Evolutionary conservation across 2,329 filamentous ascomycete species (phyloP).

Genomic region (Shiraia sp.): DNA sequence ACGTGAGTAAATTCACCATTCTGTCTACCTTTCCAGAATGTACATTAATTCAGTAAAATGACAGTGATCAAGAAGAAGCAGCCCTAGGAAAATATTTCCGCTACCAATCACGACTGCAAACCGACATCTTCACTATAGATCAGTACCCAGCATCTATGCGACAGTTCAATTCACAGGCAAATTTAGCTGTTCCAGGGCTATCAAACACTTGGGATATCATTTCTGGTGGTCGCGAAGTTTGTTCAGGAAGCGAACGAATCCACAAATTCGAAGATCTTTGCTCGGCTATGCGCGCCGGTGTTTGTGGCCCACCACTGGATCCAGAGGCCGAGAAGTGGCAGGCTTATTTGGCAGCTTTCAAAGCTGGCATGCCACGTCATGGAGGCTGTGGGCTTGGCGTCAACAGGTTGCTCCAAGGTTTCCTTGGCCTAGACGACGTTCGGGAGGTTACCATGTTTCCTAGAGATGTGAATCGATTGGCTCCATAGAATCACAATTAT

Average conservation of each 20-base stretch:
- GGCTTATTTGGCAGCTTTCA: constrained; percentile 1
- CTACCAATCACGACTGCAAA: not conserved
- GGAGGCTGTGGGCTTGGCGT: constrained; percentile 1
- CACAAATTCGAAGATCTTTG: not conserved
- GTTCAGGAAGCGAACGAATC: not conserved
- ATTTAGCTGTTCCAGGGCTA: not conserved
- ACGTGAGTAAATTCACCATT: not conserved
- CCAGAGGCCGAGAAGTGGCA: not conserved
- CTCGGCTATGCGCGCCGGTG: not conserved
- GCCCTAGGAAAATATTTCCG: not conserved
- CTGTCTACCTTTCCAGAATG: no score
- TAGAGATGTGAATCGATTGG: not conserved
- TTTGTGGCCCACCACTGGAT: not conserved
- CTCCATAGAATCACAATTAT: not conserved
- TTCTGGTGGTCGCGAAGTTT: not conserved
- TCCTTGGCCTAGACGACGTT: constrained; percentile 1
- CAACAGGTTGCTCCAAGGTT: constrained; percentile 1
- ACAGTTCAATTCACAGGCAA: constrained; percentile 1
- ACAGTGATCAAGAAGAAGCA: not conserved
- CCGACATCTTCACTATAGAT: constrained; percentile 1
- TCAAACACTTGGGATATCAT: constrained; percentile 1
- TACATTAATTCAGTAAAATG: no score
- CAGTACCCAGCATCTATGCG: constrained; percentile 2
- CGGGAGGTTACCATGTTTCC: constrained; percentile 1
- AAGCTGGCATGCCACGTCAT: constrained; percentile 1